Evolutionary conservation across 306 rosid genomes (phyloP).

Genomic region (Begonia loranthoides): DNA sequence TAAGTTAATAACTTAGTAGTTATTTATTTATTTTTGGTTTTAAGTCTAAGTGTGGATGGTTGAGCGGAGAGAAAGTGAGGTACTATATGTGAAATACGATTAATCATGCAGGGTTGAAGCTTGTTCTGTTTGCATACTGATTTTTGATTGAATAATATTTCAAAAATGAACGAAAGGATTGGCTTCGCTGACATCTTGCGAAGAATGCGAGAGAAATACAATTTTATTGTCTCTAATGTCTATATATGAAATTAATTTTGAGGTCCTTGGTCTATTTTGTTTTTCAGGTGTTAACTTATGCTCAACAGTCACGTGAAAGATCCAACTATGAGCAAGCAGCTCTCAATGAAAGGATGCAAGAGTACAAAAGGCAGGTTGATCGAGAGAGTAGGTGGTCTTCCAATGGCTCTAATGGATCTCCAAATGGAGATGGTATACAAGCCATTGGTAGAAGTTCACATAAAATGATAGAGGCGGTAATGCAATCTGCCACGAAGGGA

Average conservation of each 20-base stretch:
- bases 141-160: too few relatives aligned
- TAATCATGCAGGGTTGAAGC: too few relatives aligned
- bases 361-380: constrained; percentile 86
- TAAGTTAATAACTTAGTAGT: too few relatives aligned
- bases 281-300: constrained; percentile 90
- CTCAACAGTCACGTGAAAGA: constrained; percentile 96
- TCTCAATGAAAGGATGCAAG: constrained; percentile 98
- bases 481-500: constrained; percentile 99
- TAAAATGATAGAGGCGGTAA: constrained; percentile 98
- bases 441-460: constrained; percentile 99
- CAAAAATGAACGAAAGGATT: too few relatives aligned
- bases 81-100: too few relatives aligned
- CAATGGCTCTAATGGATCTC: constrained; percentile 87
- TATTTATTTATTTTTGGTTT: too few relatives aligned
- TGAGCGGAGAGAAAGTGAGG: too few relatives aligned
- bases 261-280: constrained; percentile 13
- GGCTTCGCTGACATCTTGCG: too few relatives aligned
- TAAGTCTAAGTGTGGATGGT: too few relatives aligned
- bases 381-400: constrained; percentile 96
- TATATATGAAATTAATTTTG: constrained; percentile 7
- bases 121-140: too few relatives aligned
- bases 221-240: too few relatives aligned
- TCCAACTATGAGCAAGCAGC: constrained; percentile 99
- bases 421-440: constrained; percentile 98
- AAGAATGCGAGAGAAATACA: too few relatives aligned